Evolutionary conservation across 2,329 filamentous ascomycete genomes (phyloP).

Genomic region (Leptodontidium sp.): DNA sequence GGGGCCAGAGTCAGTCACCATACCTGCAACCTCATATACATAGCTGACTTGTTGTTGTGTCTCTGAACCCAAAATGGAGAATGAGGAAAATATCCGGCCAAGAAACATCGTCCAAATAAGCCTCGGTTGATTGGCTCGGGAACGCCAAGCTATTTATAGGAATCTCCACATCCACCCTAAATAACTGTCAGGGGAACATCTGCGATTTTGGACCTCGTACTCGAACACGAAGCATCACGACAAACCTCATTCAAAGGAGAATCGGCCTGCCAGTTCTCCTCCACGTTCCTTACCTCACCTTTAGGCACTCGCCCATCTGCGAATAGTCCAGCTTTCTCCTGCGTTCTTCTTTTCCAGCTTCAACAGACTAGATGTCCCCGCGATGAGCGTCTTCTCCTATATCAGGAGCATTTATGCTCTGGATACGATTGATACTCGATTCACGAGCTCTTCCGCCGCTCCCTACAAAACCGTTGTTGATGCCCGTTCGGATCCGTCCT

Average conservation of each 20-base stretch:
- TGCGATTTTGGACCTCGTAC: neutral
- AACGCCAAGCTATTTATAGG: neutral
- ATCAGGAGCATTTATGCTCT: conserved; percentile 67
- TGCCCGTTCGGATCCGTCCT: conserved; percentile 53
- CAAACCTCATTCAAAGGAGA: conserved; percentile 12
- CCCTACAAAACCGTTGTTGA: conserved; percentile 69
- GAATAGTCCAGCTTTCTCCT: conserved; percentile 5
- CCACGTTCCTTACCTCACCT: conserved; percentile 29
- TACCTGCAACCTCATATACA: neutral
- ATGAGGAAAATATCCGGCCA: neutral
- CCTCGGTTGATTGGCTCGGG: conserved; percentile 20
- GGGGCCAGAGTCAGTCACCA: no score
- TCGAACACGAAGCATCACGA: conserved; percentile 10
- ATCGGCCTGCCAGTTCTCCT: conserved; percentile 12
- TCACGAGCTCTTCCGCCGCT: conserved; percentile 74
- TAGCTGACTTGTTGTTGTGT: neutral
- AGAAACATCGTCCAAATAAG: conserved; percentile 9
- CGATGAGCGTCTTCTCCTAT: conserved; percentile 50
- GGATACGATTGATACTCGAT: conserved; percentile 74
- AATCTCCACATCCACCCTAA: neutral
- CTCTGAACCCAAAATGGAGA: neutral
- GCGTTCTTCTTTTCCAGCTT: neutral
- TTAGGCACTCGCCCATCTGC: conserved; percentile 11
- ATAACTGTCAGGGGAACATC: conserved; percentile 18
- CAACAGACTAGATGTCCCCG: conserved; percentile 36